These are phyloP conservation scores for Epichloe elymi DNA, from an alignment of 2,329 filamentous ascomycete genomes.

Conservation along the genomic window DNA sequence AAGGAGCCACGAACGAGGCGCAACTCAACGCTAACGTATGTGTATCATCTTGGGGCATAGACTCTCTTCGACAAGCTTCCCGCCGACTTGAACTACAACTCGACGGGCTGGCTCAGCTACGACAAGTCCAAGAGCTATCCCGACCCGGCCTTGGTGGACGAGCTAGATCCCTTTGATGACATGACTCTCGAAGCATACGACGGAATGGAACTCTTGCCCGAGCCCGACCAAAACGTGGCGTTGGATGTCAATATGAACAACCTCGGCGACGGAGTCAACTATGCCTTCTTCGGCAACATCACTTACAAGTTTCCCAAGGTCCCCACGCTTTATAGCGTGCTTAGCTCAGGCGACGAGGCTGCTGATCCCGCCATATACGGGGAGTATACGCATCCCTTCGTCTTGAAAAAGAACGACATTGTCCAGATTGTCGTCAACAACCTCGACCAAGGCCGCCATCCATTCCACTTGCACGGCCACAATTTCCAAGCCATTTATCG, in stretches of 20 bases:
- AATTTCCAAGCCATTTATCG: slow-evolving; percentile 56
- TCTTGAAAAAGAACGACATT: slow-evolving; percentile 54
- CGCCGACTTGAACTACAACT: slow-evolving; percentile 51
- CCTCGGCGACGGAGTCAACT: slow-evolving; percentile 45
- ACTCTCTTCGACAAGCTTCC: slow-evolving; percentile 58
- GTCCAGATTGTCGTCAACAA: slow-evolving; percentile 71
- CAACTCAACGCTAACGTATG: neutral
- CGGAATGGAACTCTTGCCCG: slow-evolving; percentile 41
- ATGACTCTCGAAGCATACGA: slow-evolving; percentile 58
- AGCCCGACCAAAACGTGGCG: slow-evolving; percentile 50
- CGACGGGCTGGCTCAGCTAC: slow-evolving; percentile 52
- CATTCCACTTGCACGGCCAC: slow-evolving; percentile 69
- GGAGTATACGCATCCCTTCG: slow-evolving; percentile 48
- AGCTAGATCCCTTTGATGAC: slow-evolving; percentile 61
- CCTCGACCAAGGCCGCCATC: slow-evolving; percentile 56
- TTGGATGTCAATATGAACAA: slow-evolving; percentile 52
- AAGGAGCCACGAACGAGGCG: neutral
- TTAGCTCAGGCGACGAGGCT: slow-evolving; percentile 48
- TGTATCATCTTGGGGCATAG: slow-evolving; percentile 20
- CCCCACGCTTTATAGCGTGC: slow-evolving; percentile 64
- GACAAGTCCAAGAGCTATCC: slow-evolving; percentile 32
- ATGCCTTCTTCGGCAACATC: slow-evolving; percentile 62
- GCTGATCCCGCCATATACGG: slow-evolving; percentile 52
- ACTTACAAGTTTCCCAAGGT: slow-evolving; percentile 66
- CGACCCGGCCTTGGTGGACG: slow-evolving; percentile 40